Conservation (phyloP, 2,329 filamentous ascomycete species). For the Daldinia eschscholtzii region DNA sequence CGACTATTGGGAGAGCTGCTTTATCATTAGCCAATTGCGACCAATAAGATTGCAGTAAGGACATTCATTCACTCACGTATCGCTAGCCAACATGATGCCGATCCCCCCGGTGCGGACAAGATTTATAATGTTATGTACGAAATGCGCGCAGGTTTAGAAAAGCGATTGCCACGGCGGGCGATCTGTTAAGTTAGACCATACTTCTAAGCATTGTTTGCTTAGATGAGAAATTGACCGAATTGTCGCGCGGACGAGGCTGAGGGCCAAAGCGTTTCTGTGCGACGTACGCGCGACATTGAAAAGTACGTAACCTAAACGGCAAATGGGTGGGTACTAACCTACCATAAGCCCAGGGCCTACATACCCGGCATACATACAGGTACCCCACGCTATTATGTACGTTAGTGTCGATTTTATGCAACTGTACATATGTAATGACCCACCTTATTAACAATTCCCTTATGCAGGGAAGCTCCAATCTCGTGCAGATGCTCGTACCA, state of each 20-base stretch:
- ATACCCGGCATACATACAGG: too few relatives aligned
- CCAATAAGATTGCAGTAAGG: constrained; percentile 31
- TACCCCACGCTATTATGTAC: constrained; percentile 10
- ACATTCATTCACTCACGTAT: constrained; percentile 40
- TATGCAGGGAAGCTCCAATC: constrained; percentile 30
- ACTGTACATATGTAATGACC: constrained; percentile 19
- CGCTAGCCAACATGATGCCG: constrained; percentile 41
- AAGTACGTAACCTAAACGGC: constrained; percentile 14
- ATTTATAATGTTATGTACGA: constrained; percentile 7
- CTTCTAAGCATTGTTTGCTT: constrained; percentile 15
- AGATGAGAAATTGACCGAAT: constrained; percentile 10
- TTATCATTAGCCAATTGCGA: constrained; percentile 37
- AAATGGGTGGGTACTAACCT: constrained; percentile 4
- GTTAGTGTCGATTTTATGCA: constrained; percentile 27
- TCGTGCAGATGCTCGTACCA: constrained; percentile 20
- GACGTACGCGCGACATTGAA: constrained; percentile 26
- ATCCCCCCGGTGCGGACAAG: constrained; percentile 6
- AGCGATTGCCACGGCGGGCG: constrained; percentile 26
- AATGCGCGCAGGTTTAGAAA: constrained; percentile 17
- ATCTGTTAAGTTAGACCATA: constrained; percentile 29
- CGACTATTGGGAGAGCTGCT: constrained; percentile 41
- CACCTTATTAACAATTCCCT: constrained; percentile 10
- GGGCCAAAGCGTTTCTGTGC: constrained; percentile 26
- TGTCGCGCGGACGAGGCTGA: constrained; percentile 42
- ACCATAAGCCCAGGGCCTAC: background rate